Percentiles rank a stretch among this genome's conserved stretches.
These are phyloP conservation scores for Hanseniaspora gamundiae DNA, from an alignment of 1,139 yeast species.

Conservation along the genomic window DNA sequence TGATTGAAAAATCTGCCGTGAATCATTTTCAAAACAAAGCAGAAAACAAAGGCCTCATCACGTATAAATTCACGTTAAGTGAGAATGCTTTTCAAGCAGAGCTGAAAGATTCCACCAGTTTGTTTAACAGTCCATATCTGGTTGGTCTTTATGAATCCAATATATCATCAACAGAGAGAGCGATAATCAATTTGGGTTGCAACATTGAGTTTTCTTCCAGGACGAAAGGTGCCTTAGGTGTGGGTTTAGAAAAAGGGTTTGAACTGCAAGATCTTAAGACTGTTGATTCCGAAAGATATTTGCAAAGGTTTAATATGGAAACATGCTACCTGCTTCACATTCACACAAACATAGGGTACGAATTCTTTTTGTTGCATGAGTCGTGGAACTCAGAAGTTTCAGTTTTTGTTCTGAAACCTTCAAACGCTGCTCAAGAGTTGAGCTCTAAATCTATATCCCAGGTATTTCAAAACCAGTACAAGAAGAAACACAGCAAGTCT, in stretches of 20 bases:
- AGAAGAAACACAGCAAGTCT: constrained; percentile 36
- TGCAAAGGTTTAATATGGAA: constrained; percentile 44
- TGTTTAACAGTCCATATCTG: constrained; percentile 52
- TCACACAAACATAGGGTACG: constrained; percentile 58
- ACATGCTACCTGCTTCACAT: constrained; percentile 62
- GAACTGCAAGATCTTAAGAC: constrained; percentile 44
- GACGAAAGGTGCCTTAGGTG: constrained; percentile 69
- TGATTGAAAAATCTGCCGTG: constrained; percentile 35
- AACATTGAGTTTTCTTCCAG: constrained; percentile 55
- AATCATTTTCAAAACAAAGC: constrained; percentile 19
- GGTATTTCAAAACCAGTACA: constrained; percentile 42
- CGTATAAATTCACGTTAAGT: constrained; percentile 57
- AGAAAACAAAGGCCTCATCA: constrained; percentile 33
- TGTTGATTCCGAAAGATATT: constrained; percentile 36
- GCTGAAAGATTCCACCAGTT: constrained; percentile 42
- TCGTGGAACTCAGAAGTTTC: constrained; percentile 47
- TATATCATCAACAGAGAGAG: constrained; percentile 56
- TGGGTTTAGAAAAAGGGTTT: constrained; percentile 79
- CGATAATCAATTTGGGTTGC: constrained; percentile 67
- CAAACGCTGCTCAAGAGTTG: constrained; percentile 50
- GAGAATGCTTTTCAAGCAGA: constrained; percentile 52
- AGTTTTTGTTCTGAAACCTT: constrained; percentile 56
- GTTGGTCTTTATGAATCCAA: constrained; percentile 71
- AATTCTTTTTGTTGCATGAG: constrained; percentile 55
- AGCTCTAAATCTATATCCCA: constrained; percentile 39